These are phyloP conservation scores for Lyophyllum decastes DNA, from an alignment of 768 basidiomycete species.

Conservation along the genomic window DNA sequence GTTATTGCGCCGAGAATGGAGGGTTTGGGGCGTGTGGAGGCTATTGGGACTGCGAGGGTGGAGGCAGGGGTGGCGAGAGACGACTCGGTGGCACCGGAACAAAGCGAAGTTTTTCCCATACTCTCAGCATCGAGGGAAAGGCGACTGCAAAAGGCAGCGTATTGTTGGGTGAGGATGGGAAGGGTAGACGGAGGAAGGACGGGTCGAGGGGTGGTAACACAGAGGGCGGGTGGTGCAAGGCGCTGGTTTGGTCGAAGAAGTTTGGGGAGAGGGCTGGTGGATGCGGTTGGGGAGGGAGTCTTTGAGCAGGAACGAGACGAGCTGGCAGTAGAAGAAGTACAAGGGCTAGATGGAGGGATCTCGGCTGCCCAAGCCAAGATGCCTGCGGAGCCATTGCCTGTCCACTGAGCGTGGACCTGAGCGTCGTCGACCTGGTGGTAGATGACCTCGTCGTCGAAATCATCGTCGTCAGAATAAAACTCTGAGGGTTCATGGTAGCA, in stretches of 20 bases:
- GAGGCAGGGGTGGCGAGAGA: constrained; percentile 54
- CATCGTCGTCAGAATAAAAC: constrained; percentile 15
- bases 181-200: constrained; percentile 27
- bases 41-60: constrained; percentile 36
- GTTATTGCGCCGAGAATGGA: constrained; percentile 40
- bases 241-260: constrained; percentile 40
- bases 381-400: constrained; percentile 40
- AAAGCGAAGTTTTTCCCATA: constrained; percentile 33
- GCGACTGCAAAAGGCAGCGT: constrained; percentile 29
- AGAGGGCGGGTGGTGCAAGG: constrained; percentile 48
- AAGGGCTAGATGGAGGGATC: constrained; percentile 32
- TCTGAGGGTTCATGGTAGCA: constrained; percentile 5
- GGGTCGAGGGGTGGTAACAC: constrained; percentile 41
- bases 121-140: constrained; percentile 30
- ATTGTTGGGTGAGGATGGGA: constrained; percentile 36
- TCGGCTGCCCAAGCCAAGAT: constrained; percentile 51
- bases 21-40: constrained; percentile 20
- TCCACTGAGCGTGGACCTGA: constrained; percentile 27
- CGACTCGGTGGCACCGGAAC: constrained; percentile 45
- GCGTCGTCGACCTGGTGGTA: constrained; percentile 22
- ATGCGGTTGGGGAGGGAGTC: constrained; percentile 6
- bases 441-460: constrained; percentile 27
- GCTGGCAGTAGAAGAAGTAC: constrained; percentile 15
- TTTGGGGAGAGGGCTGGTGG: constrained; percentile 33
- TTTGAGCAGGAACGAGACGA: constrained; percentile 16